These are phyloP conservation scores for Phialemonium atrogriseum DNA, from an alignment of 2,329 filamentous ascomycete species.

Conservation along the genomic window DNA sequence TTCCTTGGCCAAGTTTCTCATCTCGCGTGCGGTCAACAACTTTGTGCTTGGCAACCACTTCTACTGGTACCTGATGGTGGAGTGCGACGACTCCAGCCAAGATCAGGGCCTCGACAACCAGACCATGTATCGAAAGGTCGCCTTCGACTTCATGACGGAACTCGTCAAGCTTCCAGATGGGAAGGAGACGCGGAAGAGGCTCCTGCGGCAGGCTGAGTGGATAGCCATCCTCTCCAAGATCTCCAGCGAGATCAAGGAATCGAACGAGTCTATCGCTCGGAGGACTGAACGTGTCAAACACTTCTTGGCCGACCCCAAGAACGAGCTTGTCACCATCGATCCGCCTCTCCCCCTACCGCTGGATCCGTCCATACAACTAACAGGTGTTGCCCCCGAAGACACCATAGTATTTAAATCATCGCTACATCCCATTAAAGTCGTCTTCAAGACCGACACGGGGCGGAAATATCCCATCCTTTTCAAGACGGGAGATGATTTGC, in stretches of 20 bases:
- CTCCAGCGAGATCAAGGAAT: slow-evolving; percentile 77
- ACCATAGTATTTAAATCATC: slow-evolving; percentile 94
- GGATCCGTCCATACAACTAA: slow-evolving; percentile 73
- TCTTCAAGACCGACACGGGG: slow-evolving; percentile 74
- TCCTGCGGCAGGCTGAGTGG: slow-evolving; percentile 83
- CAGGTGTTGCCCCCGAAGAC: slow-evolving; percentile 74
- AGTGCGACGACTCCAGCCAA: slow-evolving; percentile 77
- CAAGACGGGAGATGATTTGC: slow-evolving; percentile 92
- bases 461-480: slow-evolving; percentile 87
- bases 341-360: slow-evolving; percentile 81
- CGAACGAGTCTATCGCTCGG: slow-evolving; percentile 65
- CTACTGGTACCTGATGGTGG: slow-evolving; percentile 98
- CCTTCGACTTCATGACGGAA: slow-evolving; percentile 92
- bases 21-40: slow-evolving; percentile 78
- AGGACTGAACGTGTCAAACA: slow-evolving; percentile 82
- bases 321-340: slow-evolving; percentile 76
- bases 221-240: slow-evolving; percentile 82
- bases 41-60: slow-evolving; percentile 90
- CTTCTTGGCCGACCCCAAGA: slow-evolving; percentile 79
- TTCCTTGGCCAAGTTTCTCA: slow-evolving; percentile 81
- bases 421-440: slow-evolving; percentile 80
- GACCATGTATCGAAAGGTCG: slow-evolving; percentile 84
- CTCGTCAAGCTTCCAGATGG: slow-evolving; percentile 66
- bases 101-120: slow-evolving; percentile 69
- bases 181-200: slow-evolving; percentile 61